A percentile compares a stretch with the other conserved stretches of the same genome.
phyloP scores from a whole-genome alignment of 768 basidiomycete genomes.

The Steccherinum ochraceum region DNA sequence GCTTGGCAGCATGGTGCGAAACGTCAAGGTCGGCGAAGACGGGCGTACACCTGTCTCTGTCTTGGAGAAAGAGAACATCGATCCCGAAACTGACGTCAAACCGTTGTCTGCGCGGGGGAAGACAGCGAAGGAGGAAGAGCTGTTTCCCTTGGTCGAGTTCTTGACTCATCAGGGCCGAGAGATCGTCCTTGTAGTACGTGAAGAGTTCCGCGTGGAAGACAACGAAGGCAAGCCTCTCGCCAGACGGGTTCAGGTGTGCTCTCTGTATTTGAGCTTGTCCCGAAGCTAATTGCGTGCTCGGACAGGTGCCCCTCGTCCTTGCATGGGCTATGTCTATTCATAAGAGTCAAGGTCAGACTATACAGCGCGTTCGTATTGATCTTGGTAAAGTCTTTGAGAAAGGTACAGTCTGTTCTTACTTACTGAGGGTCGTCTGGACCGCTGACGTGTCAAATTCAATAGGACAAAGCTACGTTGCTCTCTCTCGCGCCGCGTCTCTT shows the following conservation, averaged over 20 bases:
- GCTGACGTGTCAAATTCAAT: background rate
- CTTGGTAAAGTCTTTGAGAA: slow-evolving; percentile 61
- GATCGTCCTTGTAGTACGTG: slow-evolving; percentile 41
- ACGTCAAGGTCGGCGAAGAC: slow-evolving; percentile 25
- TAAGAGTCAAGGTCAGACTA: slow-evolving; percentile 73
- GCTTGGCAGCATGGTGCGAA: slow-evolving; percentile 22
- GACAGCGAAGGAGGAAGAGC: slow-evolving; percentile 30
- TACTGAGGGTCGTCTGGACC: background rate
- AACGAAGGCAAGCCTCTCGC: slow-evolving; percentile 44
- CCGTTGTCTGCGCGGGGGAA: slow-evolving; percentile 22
- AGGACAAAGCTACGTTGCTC: slow-evolving; percentile 45
- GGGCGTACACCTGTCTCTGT: slow-evolving; percentile 24
- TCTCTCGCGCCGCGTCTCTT: slow-evolving; percentile 47
- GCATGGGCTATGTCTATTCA: slow-evolving; percentile 79
- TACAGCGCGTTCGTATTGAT: slow-evolving; percentile 59
- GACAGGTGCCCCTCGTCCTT: slow-evolving; percentile 66
- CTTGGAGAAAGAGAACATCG: slow-evolving; percentile 28
- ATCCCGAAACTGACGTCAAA: background rate
- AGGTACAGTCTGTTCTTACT: slow-evolving; percentile 27
- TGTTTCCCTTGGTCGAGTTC: slow-evolving; percentile 43
- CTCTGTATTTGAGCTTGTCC: background rate
- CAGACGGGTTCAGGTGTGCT: slow-evolving; percentile 35
- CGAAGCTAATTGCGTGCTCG: background rate
- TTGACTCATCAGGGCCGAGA: slow-evolving; percentile 36
- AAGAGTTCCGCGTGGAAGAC: slow-evolving; percentile 49